Evolutionary conservation across 345 rosid genomes (phyloP), one percentile per base, ranked within the genome.

Genomic region (Pelargonium nanum): DNA sequence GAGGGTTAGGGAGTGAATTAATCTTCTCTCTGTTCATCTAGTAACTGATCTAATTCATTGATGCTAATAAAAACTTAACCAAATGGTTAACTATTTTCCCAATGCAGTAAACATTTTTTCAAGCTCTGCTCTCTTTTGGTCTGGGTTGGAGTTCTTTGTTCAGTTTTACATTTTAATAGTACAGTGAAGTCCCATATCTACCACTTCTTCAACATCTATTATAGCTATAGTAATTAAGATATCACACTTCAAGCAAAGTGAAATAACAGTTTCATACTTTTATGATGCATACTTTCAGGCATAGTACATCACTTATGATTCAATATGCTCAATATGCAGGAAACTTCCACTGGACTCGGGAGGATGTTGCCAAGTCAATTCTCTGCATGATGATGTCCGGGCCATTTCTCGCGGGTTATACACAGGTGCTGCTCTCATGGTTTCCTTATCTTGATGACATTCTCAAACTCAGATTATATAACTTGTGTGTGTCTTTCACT

Each of bases 311-410:
- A 44, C 61, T 62, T 71, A 48, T 55, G 26, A 32, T 48, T 2
- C 54, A 30, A 51, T 15, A 50, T 64, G 62, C 51, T 64, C 72
- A 21, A 24, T 24, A 22, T 61, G 56, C 70, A 93, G 99, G 99
- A 65, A 93, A 93, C 75, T 93, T 93, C 66, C 94, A 89, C 24
- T 93, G 99, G 97, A 87, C 77, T 55, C 67, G 82, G 61, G 97
- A 93, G 74, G 94, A 89, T 57, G 92, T 93, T 71, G 87, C 94
- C 44, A 89, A 89, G 79, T 84, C 99, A 61, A 65, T 87, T 78
- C 78, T 80, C 60, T 93, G 99, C 82, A 93, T 93, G 96, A 58
- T 85, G 1, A 89, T 93, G 99, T 85, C 97, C 56, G 99, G 99
- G 34, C 99, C 99, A 7, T 84, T 81, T 77, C 96, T 93, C 60